Conservation (phyloP, 768 basidiomycete species). For the Panaeolus cyanescens region DNA sequence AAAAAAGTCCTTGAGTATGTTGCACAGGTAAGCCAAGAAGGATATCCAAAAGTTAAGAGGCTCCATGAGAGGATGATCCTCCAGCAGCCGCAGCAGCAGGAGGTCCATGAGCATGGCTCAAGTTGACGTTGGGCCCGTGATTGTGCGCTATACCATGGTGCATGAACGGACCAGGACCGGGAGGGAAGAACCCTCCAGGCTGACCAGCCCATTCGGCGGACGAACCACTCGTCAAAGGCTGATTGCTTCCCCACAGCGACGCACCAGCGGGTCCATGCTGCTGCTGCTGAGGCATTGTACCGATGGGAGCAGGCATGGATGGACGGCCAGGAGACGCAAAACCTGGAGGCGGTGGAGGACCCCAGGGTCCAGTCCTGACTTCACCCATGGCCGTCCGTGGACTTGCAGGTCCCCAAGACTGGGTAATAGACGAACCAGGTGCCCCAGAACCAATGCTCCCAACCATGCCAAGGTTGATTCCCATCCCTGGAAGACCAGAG, state of each 20-base stretch:
- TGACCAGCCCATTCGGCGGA: background rate
- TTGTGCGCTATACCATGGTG: background rate
- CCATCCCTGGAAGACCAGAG: background rate
- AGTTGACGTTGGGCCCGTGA: background rate
- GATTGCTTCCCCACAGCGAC: background rate
- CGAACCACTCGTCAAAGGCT: background rate
- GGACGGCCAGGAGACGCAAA: conserved; percentile 8
- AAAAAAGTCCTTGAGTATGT: background rate
- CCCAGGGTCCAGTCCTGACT: background rate
- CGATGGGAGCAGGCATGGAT: conserved; percentile 23
- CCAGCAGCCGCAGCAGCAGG: background rate
- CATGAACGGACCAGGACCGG: conserved; percentile 1
- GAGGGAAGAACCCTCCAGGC: background rate
- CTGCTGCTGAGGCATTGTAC: conserved; percentile 5
- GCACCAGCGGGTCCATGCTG: background rate
- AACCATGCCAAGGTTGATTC: conserved; percentile 6
- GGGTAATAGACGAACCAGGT: conserved; percentile 39
- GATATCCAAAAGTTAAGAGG: background rate
- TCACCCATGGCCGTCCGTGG: conserved; percentile 37
- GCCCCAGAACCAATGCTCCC: conserved; percentile 20
- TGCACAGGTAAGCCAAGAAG: background rate
- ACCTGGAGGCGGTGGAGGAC: background rate
- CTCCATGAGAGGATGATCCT: background rate
- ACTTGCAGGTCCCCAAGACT: conserved; percentile 51
- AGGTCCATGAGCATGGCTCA: background rate